Evolutionary conservation across 306 rosid species (phyloP).

Genomic region (Alnus rubra): DNA sequence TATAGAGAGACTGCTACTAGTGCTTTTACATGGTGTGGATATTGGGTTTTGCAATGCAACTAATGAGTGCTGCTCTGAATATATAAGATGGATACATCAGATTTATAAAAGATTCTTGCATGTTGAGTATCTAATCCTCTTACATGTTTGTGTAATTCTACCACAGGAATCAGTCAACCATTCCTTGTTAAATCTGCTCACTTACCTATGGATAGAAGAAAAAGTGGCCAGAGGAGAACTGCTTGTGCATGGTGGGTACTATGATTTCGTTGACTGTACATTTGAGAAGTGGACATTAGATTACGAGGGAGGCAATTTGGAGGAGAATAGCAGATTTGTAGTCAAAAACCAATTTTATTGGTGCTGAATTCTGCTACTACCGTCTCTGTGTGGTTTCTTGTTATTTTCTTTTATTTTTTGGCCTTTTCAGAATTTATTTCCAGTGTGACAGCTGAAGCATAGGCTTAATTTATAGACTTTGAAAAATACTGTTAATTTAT

Average conservation of each 20-base stretch:
- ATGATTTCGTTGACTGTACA: conserved; percentile 82
- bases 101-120: not conserved
- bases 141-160: conserved; percentile 22
- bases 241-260: conserved; percentile 84
- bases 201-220: conserved; percentile 95
- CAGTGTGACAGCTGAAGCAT: conserved; percentile 15
- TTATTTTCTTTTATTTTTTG: not conserved
- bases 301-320: conserved; percentile 51
- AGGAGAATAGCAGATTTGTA: conserved; percentile 46
- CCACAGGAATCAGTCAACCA: conserved; percentile 70
- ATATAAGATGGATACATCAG: too few relatives aligned
- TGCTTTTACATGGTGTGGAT: not conserved
- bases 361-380: conserved; percentile 49
- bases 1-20: too few relatives aligned
- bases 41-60: not conserved
- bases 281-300: conserved; percentile 98
- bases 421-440: conserved; percentile 14
- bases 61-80: not conserved
- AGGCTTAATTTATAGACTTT: conserved; percentile 8
- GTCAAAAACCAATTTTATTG: conserved; percentile 61
- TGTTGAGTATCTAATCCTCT: conserved; percentile 5
- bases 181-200: conserved; percentile 72
- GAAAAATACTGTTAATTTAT: not conserved
- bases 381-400: too few relatives aligned
- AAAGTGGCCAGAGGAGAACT: conserved; percentile 70